Evolutionary conservation across 352 stramenopile genomes (phyloP).

Genomic region (Pythium dissotocum): DNA sequence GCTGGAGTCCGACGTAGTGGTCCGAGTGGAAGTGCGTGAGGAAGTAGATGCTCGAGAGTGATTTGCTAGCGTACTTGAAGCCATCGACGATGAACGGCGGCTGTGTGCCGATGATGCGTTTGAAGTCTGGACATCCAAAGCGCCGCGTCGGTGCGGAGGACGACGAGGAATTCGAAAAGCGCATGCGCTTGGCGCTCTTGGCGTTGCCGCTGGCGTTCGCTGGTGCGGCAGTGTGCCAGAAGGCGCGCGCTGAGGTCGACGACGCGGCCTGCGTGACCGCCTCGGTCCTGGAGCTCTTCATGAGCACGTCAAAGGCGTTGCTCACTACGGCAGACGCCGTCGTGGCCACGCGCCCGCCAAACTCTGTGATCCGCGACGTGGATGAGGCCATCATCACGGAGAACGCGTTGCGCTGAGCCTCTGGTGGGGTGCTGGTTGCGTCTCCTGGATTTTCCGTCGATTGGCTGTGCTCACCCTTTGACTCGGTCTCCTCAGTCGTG

Average conservation of each 20-base stretch:
- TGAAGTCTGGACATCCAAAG: constrained; percentile 68
- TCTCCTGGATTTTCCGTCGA: neutral
- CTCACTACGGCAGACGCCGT: constrained; percentile 19
- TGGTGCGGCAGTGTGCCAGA: constrained; percentile 19
- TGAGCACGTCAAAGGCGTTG: constrained; percentile 83
- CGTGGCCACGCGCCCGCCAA: neutral
- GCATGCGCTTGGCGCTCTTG: constrained; percentile 20
- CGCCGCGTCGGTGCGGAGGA: constrained; percentile 2
- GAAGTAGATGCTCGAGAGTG: constrained; percentile 91
- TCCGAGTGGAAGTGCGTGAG: constrained; percentile 98
- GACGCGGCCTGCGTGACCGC: constrained; percentile 32
- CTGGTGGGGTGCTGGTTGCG: neutral
- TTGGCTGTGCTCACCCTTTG: neutral
- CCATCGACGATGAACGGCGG: constrained; percentile 88
- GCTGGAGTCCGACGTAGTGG: constrained; percentile 93
- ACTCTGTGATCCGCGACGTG: neutral
- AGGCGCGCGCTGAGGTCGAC: constrained; percentile 16
- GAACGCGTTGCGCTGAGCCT: constrained; percentile 40
- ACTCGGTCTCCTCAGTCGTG: neutral
- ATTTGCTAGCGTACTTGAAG: constrained; percentile 77
- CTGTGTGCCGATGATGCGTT: constrained; percentile 73
- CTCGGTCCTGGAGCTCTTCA: constrained; percentile 74
- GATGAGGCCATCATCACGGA: constrained; percentile 57
- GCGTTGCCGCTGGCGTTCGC: constrained; percentile 1
- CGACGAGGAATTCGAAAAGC: constrained; percentile 6